These are phyloP conservation scores for Chlamydomonas sphaeroides DNA, from an alignment of 139 green algal species.

Conservation along the genomic window DNA sequence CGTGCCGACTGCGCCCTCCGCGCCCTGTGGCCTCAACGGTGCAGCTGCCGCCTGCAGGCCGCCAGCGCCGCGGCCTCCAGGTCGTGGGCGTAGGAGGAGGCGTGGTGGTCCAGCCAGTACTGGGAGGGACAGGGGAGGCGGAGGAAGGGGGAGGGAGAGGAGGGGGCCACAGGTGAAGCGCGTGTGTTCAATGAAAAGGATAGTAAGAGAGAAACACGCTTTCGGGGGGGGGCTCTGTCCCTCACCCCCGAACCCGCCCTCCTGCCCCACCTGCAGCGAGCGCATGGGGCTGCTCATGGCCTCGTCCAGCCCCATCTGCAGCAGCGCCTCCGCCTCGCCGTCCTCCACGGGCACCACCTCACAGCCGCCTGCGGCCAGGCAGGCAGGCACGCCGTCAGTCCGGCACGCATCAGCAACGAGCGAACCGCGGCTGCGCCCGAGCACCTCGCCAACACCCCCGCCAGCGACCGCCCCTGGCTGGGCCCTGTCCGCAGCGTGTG, in stretches of 20 bases:
- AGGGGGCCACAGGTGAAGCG: neutral
- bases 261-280: slow-evolving; percentile 12
- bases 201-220: neutral
- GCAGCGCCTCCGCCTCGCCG: slow-evolving; percentile 2
- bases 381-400: no score
- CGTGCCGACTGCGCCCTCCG: no score
- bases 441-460: no score
- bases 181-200: neutral
- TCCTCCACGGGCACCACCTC: slow-evolving; percentile 24
- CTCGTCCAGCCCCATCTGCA: slow-evolving; percentile 17
- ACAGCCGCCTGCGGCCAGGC: neutral
- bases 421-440: no score
- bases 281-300: neutral
- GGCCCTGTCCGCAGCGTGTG: no score
- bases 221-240: no score
- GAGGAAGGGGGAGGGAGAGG: neutral
- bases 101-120: slow-evolving; percentile 73
- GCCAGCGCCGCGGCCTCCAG: slow-evolving; percentile 65
- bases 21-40: no score
- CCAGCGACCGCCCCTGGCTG: no score
- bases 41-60: neutral
- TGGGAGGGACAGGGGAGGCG: slow-evolving; percentile 22
- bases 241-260: neutral
- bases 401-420: no score
- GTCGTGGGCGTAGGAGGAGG: slow-evolving; percentile 71